Evolutionary conservation across 495 filamentous ascomycete genomes (phyloP), one percentile per base, ranked within the genome.

Genomic region (Trypethelium eluteriae): DNA sequence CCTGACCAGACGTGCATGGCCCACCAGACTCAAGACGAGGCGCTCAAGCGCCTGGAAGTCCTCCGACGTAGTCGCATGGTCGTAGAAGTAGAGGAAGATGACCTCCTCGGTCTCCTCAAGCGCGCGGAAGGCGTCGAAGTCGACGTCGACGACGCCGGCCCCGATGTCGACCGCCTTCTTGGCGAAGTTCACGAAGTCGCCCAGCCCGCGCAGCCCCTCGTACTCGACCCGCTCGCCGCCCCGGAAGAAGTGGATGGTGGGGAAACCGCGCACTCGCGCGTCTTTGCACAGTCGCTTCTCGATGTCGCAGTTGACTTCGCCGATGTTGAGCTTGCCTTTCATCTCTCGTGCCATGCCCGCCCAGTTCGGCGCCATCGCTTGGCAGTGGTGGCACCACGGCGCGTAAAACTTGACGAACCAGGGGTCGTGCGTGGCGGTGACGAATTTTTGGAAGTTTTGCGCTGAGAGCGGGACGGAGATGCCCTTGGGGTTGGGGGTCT

Each of bases 401-500:
- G 90, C 93, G 76, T 96, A 98, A 75, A 98, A 98, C 74, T 98
- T 98, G 77, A 98, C 86, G 72, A 98, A 96, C 94, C 94, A 98
- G 16, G 92, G 88, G 57, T 98, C 92, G 56, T 89, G 86, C 0
- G 92, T 90, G 73, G 86, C 89, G 3, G 91, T 96, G 35, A 98
- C 93, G 38, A 86, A 78, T 63, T 84, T 88, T 74, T 93, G 88
- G 80, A 98, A 98, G 68, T 79, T 88, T 73, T 98, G 93, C 34
- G 89, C 87, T 25, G 86, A 89, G 25, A 98, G 84, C 10, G 87
- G 78, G 12, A 89, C 79, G 14, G 91, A 95, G 6, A 80, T 78
- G 18, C 94, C 94, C 56, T 85, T 76, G 9, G 84, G 84, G 70
- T 98, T 96, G 25, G 88, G 86, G 2, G 84, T 84, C 68, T 74